A percentile compares a stretch with the other conserved stretches of the same genome.
Evolutionary conservation across 768 basidiomycete genomes (phyloP).

Genomic region (Tremella fuciformis): DNA sequence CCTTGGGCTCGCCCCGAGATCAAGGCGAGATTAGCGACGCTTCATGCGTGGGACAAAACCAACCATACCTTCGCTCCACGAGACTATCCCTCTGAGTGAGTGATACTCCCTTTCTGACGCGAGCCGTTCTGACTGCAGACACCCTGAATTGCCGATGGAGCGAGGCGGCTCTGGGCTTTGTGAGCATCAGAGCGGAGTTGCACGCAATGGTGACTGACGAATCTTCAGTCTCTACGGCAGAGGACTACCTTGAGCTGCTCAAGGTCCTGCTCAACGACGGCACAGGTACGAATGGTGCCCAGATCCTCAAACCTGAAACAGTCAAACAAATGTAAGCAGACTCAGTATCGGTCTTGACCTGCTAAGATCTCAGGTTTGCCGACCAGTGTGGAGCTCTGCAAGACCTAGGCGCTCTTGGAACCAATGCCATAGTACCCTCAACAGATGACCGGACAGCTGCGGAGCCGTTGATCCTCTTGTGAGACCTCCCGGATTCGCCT

Average conservation of each 20-base stretch:
- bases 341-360: background rate
- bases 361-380: constrained; percentile 12
- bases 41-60: constrained; percentile 16
- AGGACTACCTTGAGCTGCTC: constrained; percentile 15
- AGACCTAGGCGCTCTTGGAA: constrained; percentile 16
- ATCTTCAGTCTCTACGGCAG: constrained; percentile 9
- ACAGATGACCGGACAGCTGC: constrained; percentile 14
- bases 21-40: constrained; percentile 11
- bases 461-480: constrained; percentile 15
- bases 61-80: background rate
- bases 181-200: no score
- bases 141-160: constrained; percentile 8
- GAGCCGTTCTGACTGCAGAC: background rate
- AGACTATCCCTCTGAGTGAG: background rate
- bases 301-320: constrained; percentile 17
- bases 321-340: constrained; percentile 11
- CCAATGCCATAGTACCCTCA: constrained; percentile 10
- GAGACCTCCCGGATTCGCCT: background rate
- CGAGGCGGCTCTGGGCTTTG: constrained; percentile 19
- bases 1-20: constrained; percentile 14
- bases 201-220: no score
- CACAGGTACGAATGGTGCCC: constrained; percentile 10
- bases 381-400: constrained; percentile 16
- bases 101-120: background rate
- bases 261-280: constrained; percentile 19